Evolutionary conservation across 108 stramenopile genomes (phyloP).

Genomic region (Seminavis robusta): DNA sequence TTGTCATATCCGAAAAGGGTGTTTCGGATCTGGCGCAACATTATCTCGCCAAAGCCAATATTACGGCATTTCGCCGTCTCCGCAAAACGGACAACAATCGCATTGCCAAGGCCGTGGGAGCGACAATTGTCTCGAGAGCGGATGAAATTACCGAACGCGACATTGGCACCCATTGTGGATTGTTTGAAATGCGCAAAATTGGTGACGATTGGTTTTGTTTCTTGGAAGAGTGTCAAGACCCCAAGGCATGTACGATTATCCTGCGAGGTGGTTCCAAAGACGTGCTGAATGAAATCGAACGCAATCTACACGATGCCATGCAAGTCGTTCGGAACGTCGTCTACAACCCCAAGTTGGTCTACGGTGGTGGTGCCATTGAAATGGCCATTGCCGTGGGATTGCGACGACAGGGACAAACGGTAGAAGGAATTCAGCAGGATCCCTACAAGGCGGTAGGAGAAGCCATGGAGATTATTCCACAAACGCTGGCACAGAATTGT

Average conservation of each 20-base stretch:
- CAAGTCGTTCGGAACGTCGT: constrained; percentile 99
- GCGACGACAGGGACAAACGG: constrained; percentile 63
- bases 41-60: constrained; percentile 97
- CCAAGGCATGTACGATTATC: constrained; percentile 98
- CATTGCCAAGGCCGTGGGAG: constrained; percentile 95
- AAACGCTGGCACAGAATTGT: constrained; percentile 98
- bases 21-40: constrained; percentile 99
- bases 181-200: constrained; percentile 99
- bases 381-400: constrained; percentile 97
- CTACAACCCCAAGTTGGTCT: constrained; percentile 94
- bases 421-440: constrained; percentile 89
- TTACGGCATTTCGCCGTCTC: constrained; percentile 96
- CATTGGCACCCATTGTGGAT: constrained; percentile 97
- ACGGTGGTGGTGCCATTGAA: constrained; percentile 99
- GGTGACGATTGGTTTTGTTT: constrained; percentile 98
- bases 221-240: constrained; percentile 95
- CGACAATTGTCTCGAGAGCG: constrained; percentile 96
- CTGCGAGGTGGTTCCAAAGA: constrained; percentile 99
- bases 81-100: constrained; percentile 99
- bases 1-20: constrained; percentile 99
- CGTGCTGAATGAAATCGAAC: constrained; percentile 99
- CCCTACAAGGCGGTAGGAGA: constrained; percentile 96
- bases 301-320: constrained; percentile 99
- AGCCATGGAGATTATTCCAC: constrained; percentile 99
- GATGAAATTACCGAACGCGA: constrained; percentile 98